Evolutionary conservation across 2,329 filamentous ascomycete genomes (phyloP), one percentile per base, ranked within the genome.

Genomic region (Microdochium bolleyi): DNA sequence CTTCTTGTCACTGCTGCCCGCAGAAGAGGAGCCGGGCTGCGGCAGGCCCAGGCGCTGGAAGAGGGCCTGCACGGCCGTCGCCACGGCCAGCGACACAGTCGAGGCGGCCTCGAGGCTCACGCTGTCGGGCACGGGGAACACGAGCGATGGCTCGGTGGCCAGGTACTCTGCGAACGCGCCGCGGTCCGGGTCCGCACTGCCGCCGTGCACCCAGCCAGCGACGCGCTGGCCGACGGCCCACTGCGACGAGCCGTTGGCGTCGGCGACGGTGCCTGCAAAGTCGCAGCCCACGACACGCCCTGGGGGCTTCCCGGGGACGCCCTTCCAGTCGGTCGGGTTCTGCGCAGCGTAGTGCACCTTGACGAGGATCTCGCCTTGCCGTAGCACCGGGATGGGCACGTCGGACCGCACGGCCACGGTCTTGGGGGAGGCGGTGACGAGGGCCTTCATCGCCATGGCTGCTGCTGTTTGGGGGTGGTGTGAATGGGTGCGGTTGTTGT

Each of bases 111-210:
- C 59, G 19, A 61, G 56, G 30, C 25, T 59, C 22, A 64, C 51
- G 19, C 53, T 51, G 1, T 49, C 49, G 1, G 64, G 63, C 0
- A 60, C 57, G 22, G 60, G 61, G 25, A 54, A 58, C 1, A 61
- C 56, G 3, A 64, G 51, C 3, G 56, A 56, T 0, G 57, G 59
- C 5, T 57, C 55, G 49, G 60, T 58, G 19, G 56, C 56, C 44
- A 60, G 56, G 37, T 61, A 65, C 52, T 65, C 56, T 49, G 63
- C 61, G 52, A 63, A 64, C 13, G 60, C 59, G 14, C 51, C 55
- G 16, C 53, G 51, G 46, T 58, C 49, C 27, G 58, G 55, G 41
- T 58, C 55, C 49, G 54, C 55, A 24, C 58, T 53, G 49, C 59
- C 58, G 2, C 58, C 58, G 48, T 64, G 61, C 59, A 64, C 41